These are phyloP conservation scores for Trichoderma oligosporum DNA, from an alignment of 2,329 filamentous ascomycete species.

Conservation along the genomic window DNA sequence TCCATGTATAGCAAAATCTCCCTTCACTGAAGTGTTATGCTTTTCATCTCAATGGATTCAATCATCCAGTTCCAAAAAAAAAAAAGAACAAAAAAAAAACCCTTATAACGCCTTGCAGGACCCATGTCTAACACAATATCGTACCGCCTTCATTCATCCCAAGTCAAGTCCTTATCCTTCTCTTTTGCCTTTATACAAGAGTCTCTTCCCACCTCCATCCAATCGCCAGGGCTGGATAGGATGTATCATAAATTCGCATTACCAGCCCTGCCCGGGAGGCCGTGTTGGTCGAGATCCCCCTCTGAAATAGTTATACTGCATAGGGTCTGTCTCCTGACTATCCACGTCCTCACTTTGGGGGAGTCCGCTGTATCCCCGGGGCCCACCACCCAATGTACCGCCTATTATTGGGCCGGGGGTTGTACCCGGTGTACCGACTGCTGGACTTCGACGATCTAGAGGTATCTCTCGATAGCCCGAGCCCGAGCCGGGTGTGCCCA, in stretches of 20 bases:
- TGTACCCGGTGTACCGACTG: conserved; percentile 19
- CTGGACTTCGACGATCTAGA: conserved; percentile 22
- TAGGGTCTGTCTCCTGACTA: conserved; percentile 38
- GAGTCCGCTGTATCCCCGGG: conserved; percentile 56
- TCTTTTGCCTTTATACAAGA: no score
- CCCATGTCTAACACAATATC: conserved; percentile 12
- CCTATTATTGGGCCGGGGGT: conserved; percentile 44
- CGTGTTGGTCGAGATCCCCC: conserved; percentile 31
- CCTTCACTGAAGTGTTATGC: not conserved
- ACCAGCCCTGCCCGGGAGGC: conserved; percentile 41
- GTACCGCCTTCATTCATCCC: not conserved
- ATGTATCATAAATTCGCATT: conserved; percentile 13
- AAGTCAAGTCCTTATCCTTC: not conserved
- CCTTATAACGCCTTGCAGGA: conserved; percentile 23
- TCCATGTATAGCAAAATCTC: conserved; percentile 1
- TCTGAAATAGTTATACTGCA: conserved; percentile 57
- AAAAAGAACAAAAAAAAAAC: no score
- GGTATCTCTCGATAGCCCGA: conserved; percentile 25
- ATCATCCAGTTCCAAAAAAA: conserved; percentile 18
- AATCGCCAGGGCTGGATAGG: no score
- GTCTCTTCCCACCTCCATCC: not conserved
- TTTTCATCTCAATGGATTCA: not conserved
- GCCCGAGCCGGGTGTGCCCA: conserved; percentile 23
- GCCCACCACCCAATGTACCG: conserved; percentile 55
- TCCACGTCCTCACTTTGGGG: conserved; percentile 48